phyloP scores from a whole-genome alignment of 306 rosid genomes.

The Leucaena leucocephala region DNA sequence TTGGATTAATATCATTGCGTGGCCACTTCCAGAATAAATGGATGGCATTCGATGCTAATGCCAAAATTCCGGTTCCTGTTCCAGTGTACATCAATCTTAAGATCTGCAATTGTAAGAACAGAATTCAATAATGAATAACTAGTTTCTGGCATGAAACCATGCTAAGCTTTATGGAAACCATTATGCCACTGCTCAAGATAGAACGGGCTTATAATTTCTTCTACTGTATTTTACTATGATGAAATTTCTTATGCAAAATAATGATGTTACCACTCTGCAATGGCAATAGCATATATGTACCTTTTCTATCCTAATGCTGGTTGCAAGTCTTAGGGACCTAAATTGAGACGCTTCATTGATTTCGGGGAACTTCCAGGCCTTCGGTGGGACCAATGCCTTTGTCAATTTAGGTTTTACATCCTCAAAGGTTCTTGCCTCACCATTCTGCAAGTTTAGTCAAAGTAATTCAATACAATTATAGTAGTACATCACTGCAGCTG shows the following conservation, averaged over 20 bases:
- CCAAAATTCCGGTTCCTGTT: conserved; percentile 84
- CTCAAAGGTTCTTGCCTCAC: conserved; percentile 57
- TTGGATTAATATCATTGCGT: conserved; percentile 67
- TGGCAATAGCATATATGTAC: conserved; percentile 28
- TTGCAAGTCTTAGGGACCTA: conserved; percentile 69
- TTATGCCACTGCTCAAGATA: neutral
- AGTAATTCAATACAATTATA: neutral
- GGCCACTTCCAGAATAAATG: conserved; percentile 97
- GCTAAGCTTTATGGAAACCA: neutral
- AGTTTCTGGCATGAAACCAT: neutral
- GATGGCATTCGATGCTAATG: conserved; percentile 90
- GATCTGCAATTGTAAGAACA: conserved; percentile 55
- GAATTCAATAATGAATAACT: neutral
- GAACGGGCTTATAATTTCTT: neutral
- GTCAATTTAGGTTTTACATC: conserved; percentile 69
- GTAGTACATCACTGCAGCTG: neutral
- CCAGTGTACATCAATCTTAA: conserved; percentile 90
- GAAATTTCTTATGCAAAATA: neutral
- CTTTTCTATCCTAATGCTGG: conserved; percentile 60
- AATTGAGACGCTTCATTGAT: conserved; percentile 63
- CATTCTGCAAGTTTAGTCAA: neutral
- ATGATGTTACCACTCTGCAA: neutral
- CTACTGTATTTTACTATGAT: neutral
- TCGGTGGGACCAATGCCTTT: conserved; percentile 66
- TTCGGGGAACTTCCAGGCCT: conserved; percentile 68